These are phyloP conservation scores for Aspergillus vadensis DNA, from an alignment of 2,329 filamentous ascomycete species.

Conservation along the genomic window DNA sequence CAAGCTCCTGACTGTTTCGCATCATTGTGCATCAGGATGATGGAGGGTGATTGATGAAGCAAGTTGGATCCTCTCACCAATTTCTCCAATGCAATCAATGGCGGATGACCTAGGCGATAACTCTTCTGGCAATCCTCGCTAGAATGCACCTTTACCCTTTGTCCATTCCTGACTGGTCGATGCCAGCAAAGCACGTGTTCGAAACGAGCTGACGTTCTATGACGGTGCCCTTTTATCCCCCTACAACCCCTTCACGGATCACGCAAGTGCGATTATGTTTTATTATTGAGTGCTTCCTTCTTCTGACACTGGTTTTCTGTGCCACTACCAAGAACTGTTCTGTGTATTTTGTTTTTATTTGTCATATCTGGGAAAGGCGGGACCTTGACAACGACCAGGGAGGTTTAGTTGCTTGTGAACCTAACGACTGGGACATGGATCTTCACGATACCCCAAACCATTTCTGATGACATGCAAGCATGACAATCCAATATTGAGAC, in stretches of 20 bases:
- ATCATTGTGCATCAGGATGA: too few relatives aligned
- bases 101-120: too few relatives aligned
- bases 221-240: too few relatives aligned
- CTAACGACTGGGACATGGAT: constrained; percentile 4
- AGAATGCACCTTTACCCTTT: too few relatives aligned
- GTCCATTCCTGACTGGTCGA: too few relatives aligned
- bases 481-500: background rate
- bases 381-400: background rate
- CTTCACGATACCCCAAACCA: constrained; percentile 3
- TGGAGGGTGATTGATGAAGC: too few relatives aligned
- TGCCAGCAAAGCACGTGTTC: too few relatives aligned
- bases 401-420: background rate
- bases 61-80: too few relatives aligned
- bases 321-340: background rate
- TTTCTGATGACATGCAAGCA: background rate
- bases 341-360: constrained; percentile 6
- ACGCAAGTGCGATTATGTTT: constrained; percentile 8
- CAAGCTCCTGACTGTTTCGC: too few relatives aligned
- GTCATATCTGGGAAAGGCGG: background rate
- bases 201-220: background rate
- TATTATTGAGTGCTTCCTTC: constrained; percentile 3
- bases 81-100: too few relatives aligned
- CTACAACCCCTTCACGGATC: background rate
- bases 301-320: background rate
- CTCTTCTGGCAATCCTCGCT: too few relatives aligned